Base-by-base conservation (phyloP, 2,329 filamentous ascomycete species). In the Samsoniella hepiali region DNA sequence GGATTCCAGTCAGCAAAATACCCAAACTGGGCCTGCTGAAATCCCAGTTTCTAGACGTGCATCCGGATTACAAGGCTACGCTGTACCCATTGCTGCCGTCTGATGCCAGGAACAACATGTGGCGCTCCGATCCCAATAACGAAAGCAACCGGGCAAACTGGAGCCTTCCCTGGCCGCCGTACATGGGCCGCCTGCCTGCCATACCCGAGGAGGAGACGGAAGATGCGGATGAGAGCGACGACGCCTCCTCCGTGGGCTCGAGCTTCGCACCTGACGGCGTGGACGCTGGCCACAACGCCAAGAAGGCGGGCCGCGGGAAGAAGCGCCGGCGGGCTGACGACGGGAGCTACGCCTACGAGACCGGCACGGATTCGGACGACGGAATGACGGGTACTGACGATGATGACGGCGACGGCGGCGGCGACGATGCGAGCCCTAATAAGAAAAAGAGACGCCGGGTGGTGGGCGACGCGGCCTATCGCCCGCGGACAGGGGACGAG, bases 121-220 rank as follows among this genome's bases (percentile, higher is more conserved):
- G 70, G 72, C 62, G 65, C 9, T 71, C 70, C 3, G 74, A 76
- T 32, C 74, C 74, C 1, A 75, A 76, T 36, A 69, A 74, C 49
- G 62, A 69, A 8, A 65, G 64, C 4, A 76, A 76, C 58, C 50
- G 58, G 0, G 64, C 11, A 1, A 69, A 63, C 57, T 72, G 69
- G 67, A 58, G 63, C 29, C 68, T 72, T 1, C 72, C 72, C 3
- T 74, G 72, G 72, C 71, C 71, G 4, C 69, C 72, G 0, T 72
- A 66, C 29, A 63, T 66, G 8, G 71, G 68, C 8, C n/a, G 11
- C 10, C n/a, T 56, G 5, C 31, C 40, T 3, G 4, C 22, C 17
- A 3, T 38, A 29, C 17, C 32, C 36, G 49, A 47, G 13, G 40
- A 29, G 47, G 17, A 10, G 36, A 51, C 4, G 13, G 40, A 10